Conservation (phyloP, 1,284 basidiomycete species). For the Coriolopsis trogii region DNA sequence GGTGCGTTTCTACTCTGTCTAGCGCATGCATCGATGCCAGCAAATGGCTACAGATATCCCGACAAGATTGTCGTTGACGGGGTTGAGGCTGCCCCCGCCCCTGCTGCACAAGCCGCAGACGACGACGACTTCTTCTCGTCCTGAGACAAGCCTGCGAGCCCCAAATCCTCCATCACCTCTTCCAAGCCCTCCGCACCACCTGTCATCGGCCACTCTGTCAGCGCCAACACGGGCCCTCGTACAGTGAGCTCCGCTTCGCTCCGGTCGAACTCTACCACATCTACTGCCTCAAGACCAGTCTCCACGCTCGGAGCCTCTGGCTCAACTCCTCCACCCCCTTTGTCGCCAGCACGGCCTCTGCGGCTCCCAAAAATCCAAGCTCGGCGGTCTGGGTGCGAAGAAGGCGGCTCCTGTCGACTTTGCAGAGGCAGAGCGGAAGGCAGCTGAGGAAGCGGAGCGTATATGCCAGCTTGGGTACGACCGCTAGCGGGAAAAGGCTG, state of each 20-base stretch:
- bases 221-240: slow-evolving; percentile 51
- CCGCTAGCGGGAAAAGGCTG: slow-evolving; percentile 74
- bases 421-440: slow-evolving; percentile 88
- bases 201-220: slow-evolving; percentile 51
- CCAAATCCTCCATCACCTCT: slow-evolving; percentile 50
- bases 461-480: slow-evolving; percentile 91
- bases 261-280: slow-evolving; percentile 46
- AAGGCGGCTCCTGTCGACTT: slow-evolving; percentile 87
- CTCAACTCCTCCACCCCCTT: slow-evolving; percentile 48
- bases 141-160: slow-evolving; percentile 85
- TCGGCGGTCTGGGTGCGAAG: slow-evolving; percentile 86
- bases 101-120: slow-evolving; percentile 43
- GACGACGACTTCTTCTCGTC: slow-evolving; percentile 96
- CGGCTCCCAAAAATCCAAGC: slow-evolving; percentile 65
- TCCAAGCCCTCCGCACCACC: slow-evolving; percentile 60
- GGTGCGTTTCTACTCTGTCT: slow-evolving; percentile 45
- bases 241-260: slow-evolving; percentile 66
- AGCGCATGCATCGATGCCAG: neutral
- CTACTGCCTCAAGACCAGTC: slow-evolving; percentile 39
- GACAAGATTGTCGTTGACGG: slow-evolving; percentile 82
- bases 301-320: slow-evolving; percentile 55
- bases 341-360: slow-evolving; percentile 35
- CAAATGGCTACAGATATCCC: slow-evolving; percentile 61
- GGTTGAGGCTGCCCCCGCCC: slow-evolving; percentile 45
- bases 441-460: slow-evolving; percentile 86